A percentile compares a stretch with the other conserved stretches of the same genome.
Conservation (phyloP, 345 rosid genomes). For the Eucalyptus polyanthemos region DNA sequence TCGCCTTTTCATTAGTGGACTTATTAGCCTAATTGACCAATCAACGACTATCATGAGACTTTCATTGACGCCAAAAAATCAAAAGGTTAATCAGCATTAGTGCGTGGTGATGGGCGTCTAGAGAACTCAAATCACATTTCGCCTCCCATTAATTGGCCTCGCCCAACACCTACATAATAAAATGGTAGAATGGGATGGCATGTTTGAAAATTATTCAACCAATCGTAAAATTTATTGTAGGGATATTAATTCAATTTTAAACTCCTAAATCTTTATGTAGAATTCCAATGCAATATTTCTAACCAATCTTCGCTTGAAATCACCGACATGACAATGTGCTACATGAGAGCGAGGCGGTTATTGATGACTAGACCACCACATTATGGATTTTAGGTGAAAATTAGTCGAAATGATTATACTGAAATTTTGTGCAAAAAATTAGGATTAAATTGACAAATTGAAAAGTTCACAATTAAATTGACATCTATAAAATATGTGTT, state of each 20-base stretch:
- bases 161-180: neutral
- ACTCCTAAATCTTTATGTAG: too few relatives aligned
- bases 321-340: fast-evolving
- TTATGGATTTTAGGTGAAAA: too few relatives aligned
- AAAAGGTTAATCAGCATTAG: neutral
- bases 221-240: too few relatives aligned
- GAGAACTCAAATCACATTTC: neutral
- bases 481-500: neutral
- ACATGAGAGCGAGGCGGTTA: fast-evolving
- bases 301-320: fast-evolving
- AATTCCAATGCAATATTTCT: too few relatives aligned
- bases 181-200: neutral
- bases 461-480: neutral
- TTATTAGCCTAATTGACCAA: neutral
- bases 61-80: neutral
- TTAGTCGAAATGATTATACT: too few relatives aligned
- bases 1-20: neutral
- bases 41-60: neutral
- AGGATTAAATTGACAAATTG: too few relatives aligned
- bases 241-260: neutral
- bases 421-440: neutral
- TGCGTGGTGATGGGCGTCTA: neutral
- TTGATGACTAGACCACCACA: fast-evolving
- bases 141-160: neutral
- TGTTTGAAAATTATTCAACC: too few relatives aligned